These are phyloP conservation scores for Chlamydomonas schloesseri DNA, from an alignment of 139 green algal species.

Conservation along the genomic window DNA sequence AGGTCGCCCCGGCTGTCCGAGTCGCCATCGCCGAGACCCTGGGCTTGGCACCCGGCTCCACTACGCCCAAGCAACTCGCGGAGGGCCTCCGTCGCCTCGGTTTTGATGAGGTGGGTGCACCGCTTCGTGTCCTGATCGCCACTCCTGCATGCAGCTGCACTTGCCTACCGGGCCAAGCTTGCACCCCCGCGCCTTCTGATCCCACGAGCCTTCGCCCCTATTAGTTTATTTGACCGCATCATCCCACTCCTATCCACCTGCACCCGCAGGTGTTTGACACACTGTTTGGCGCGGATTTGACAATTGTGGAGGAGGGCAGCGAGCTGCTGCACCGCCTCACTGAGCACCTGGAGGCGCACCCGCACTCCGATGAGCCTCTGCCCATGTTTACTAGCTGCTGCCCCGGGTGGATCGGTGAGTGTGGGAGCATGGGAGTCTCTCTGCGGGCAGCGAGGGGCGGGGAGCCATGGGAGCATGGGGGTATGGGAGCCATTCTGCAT, in stretches of 20 bases:
- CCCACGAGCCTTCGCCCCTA: too few species aligned
- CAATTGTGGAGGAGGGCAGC: slow-evolving; percentile 81
- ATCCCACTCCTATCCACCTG: slow-evolving; percentile 5
- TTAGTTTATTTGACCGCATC: too few species aligned
- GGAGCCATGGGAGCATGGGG: too few species aligned
- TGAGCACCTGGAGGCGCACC: slow-evolving; percentile 36
- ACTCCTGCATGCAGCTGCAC: too few species aligned
- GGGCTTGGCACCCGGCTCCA: slow-evolving; percentile 59
- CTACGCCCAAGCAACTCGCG: slow-evolving; percentile 67
- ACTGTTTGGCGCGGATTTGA: slow-evolving; percentile 76
- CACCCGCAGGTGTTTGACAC: slow-evolving; percentile 48
- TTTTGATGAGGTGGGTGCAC: slow-evolving; percentile 75
- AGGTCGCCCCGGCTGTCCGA: slow-evolving; percentile 73
- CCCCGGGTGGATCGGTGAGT: slow-evolving; percentile 66
- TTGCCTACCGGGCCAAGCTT: too few species aligned
- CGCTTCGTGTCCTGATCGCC: too few species aligned
- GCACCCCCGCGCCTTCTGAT: too few species aligned
- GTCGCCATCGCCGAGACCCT: slow-evolving; percentile 76
- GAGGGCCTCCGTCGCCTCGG: slow-evolving; percentile 68
- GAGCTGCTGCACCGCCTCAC: slow-evolving; percentile 44
- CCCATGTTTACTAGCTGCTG: slow-evolving; percentile 87
- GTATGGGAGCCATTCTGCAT: too few species aligned
- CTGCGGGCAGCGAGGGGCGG: too few species aligned
- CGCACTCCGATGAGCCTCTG: slow-evolving; percentile 55
- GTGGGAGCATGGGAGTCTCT: too few species aligned